Evolutionary conservation across 2,329 filamentous ascomycete species (phyloP), one percentile per base, ranked within the genome.

Genomic region (Alternaria hordeiaustralica): DNA sequence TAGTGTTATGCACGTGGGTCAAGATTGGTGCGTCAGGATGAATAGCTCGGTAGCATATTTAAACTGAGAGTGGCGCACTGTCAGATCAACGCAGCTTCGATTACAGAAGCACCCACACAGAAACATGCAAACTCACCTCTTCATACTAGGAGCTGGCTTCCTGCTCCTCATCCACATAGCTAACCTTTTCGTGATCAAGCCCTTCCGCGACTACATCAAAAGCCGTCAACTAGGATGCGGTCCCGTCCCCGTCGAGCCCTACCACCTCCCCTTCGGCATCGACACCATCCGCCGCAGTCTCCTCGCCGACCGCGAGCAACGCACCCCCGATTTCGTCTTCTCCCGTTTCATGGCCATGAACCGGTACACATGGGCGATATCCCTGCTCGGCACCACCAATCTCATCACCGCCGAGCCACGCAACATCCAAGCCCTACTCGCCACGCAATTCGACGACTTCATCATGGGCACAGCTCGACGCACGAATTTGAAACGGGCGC

Each of bases 371-470:
- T 61, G 59, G 59, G 45, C 45, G 1, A 4, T 61, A 3, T 61
- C 59, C 5, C 15, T 61, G 11, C 26, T 61, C 3, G 53, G 59
- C 25, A 53, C 54, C 21, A 51, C 46, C 7, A 61, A 61, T 10
- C 23, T 61, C 1, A 51, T 61, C 18, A 61, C 59, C 4, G 59
- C 59, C 20, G 59, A 61, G 15, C 59, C 59, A 6, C 53, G 53
- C 6, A 61, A 61, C 26, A 21, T 61, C 18, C 59, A 61, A 21
- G 59, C 59, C n/a, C 36, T 61, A 21, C 59, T 61, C 20, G 59
- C 46, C 23, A 61, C 59, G 6, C 46, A 61, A 36, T 61, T 61
- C 6, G 54, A 57, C 3, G 59, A 61, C 13, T 61, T 61, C 20
- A 53, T 61, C n/a, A 53, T 61, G 59, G 59, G 59, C 1, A 58